Evolutionary conservation across 345 rosid genomes (phyloP).

Genomic region (Euphorbia tirucalli): DNA sequence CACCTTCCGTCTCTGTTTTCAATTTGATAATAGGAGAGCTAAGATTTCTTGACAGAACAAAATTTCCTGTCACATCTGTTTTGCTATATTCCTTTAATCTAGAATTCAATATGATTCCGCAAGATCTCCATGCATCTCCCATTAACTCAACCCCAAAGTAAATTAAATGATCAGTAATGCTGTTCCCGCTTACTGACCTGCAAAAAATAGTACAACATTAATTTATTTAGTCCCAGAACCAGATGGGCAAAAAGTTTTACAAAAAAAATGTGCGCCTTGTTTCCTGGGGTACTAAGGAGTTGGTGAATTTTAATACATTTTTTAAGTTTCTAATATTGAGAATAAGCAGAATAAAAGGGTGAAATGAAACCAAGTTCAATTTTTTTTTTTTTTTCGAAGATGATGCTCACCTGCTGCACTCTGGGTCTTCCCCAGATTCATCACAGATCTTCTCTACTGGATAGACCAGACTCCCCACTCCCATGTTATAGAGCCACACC

Average conservation of each 20-base stretch:
- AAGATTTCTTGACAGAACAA: conserved; percentile 48
- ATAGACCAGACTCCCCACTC: conserved; percentile 50
- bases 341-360: neutral
- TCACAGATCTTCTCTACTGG: conserved; percentile 69
- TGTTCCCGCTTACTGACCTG: conserved; percentile 80
- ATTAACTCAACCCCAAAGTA: conserved; percentile 67
- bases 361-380: neutral
- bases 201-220: conserved; percentile 4
- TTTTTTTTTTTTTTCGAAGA: neutral
- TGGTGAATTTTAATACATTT: neutral
- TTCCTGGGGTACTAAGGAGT: neutral
- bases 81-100: conserved; percentile 33
- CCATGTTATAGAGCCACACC: conserved; percentile 64
- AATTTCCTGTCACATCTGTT: conserved; percentile 67
- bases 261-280: no score
- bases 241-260: neutral
- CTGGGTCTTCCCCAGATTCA: conserved; percentile 73
- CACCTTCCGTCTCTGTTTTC: conserved; percentile 20
- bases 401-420: conserved; percentile 66
- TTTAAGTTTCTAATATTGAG: neutral
- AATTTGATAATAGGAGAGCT: conserved; percentile 25
- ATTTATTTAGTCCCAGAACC: neutral
- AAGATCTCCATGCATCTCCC: conserved; percentile 58
- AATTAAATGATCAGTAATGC: conserved; percentile 66
- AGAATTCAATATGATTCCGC: conserved; percentile 63